A percentile compares a stretch with the other conserved stretches of the same genome.
phyloP scores from a whole-genome alignment of 441 rosid genomes.

The Flueggea neowawraea region DNA sequence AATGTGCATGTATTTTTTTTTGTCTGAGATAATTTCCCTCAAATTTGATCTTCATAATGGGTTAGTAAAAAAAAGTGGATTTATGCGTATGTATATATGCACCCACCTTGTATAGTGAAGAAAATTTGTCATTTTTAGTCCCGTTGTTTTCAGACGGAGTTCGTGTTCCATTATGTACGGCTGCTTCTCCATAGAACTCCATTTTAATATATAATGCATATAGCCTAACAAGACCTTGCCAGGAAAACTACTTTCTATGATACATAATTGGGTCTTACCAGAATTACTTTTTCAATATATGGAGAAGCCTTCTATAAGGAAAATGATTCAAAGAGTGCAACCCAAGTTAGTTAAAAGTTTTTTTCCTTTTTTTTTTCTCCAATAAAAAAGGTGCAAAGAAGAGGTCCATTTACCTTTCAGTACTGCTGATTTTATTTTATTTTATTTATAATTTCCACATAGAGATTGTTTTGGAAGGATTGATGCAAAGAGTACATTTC shows the following conservation, averaged over 20 bases:
- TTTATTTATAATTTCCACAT: neutral
- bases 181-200: too few relatives aligned
- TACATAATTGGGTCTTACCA: constrained; percentile 23
- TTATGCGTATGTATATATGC: too few relatives aligned
- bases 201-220: constrained; percentile 11
- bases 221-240: constrained; percentile 16
- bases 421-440: too few relatives aligned
- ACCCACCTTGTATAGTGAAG: too few relatives aligned
- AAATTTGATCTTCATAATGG: too few relatives aligned
- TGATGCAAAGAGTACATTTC: constrained; percentile 47
- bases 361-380: too few relatives aligned
- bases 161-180: neutral
- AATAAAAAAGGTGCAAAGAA: constrained; percentile 11
- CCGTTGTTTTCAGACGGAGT: too few relatives aligned
- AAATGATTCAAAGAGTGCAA: constrained; percentile 66
- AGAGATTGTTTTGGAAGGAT: constrained; percentile 55
- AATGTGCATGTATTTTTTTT: too few relatives aligned
- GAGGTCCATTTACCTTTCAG: constrained; percentile 18
- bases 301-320: constrained; percentile 35
- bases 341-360: constrained; percentile 41
- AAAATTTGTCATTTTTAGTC: neutral
- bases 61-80: too few relatives aligned
- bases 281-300: constrained; percentile 10
- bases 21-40: too few relatives aligned
- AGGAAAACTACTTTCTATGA: neutral